Conservation (phyloP, 352 stramenopile genomes). For the Globisporangium rhizosaccharum region DNA sequence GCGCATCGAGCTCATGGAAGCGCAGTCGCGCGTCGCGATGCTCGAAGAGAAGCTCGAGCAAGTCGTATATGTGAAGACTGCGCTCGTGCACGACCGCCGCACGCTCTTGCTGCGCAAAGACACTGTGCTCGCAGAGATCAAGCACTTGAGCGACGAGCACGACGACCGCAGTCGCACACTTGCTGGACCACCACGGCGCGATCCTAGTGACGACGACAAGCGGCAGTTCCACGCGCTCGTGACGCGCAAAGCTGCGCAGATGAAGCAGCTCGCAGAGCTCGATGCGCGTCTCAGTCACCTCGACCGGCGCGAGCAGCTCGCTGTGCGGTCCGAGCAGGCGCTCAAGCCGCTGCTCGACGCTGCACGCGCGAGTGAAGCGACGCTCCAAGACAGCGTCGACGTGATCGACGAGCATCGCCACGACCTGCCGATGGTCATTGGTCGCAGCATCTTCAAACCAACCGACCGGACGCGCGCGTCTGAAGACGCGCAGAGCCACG, state of each 20-base stretch:
- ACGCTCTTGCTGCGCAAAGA: slow-evolving; percentile 49
- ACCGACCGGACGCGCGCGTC: neutral
- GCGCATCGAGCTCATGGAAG: slow-evolving; percentile 45
- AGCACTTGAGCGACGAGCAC: slow-evolving; percentile 38
- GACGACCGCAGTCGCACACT: slow-evolving; percentile 39
- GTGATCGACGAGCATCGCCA: slow-evolving; percentile 22
- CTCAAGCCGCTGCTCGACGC: slow-evolving; percentile 33
- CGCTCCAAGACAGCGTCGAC: slow-evolving; percentile 24
- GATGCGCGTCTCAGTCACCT: slow-evolving; percentile 38
- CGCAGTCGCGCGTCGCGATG: slow-evolving; percentile 40
- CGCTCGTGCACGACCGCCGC: slow-evolving; percentile 33
- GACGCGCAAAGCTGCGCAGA: slow-evolving; percentile 29
- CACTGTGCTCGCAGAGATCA: slow-evolving; percentile 39
- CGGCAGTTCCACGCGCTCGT: slow-evolving; percentile 54
- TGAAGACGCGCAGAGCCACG: neutral
- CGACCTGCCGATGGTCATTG: slow-evolving; percentile 54
- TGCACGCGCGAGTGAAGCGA: slow-evolving; percentile 16
- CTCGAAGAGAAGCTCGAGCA: slow-evolving; percentile 54
- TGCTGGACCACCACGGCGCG: slow-evolving; percentile 52
- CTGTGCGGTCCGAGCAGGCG: slow-evolving; percentile 28
- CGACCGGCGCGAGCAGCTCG: slow-evolving; percentile 38
- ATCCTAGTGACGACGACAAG: slow-evolving; percentile 58
- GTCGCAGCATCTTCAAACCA: slow-evolving; percentile 41
- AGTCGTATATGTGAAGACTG: slow-evolving; percentile 29
- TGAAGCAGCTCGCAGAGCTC: slow-evolving; percentile 45